These are phyloP conservation scores for Nicotiana tabacum DNA, from an alignment of 257 asterid species.

Conservation along the genomic window DNA sequence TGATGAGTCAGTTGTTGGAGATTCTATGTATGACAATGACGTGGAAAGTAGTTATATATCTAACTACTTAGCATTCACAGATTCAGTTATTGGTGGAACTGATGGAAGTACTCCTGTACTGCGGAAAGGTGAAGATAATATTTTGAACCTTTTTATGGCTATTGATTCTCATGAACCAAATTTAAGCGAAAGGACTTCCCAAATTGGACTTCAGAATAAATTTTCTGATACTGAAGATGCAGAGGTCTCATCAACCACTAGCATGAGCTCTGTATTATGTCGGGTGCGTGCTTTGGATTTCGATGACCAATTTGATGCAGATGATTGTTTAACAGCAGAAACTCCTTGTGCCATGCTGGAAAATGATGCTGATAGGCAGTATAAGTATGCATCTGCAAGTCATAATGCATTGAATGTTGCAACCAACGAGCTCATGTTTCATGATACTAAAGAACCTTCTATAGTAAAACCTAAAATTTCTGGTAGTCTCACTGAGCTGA, in stretches of 20 bases:
- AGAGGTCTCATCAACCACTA: constrained; percentile 76
- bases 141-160: constrained; percentile 65
- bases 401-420: constrained; percentile 17
- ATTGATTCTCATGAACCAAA: constrained; percentile 39
- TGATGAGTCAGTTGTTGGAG: constrained; percentile 38
- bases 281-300: constrained; percentile 72
- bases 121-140: constrained; percentile 52
- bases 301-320: constrained; percentile 49
- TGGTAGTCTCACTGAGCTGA: background rate
- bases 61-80: constrained; percentile 78
- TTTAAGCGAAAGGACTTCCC: constrained; percentile 19
- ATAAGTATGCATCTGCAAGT: constrained; percentile 7
- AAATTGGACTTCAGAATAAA: constrained; percentile 27
- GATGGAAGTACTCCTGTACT: constrained; percentile 35
- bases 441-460: constrained; percentile 27
- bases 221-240: constrained; percentile 59
- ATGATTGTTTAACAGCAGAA: constrained; percentile 38
- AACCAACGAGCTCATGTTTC: constrained; percentile 10
- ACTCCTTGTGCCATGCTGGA: constrained; percentile 29
- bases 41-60: constrained; percentile 56
- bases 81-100: constrained; percentile 57
- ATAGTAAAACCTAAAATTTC: constrained; percentile 6
- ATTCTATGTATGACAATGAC: constrained; percentile 32
- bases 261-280: constrained; percentile 81
- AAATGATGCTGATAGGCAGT: constrained; percentile 21